Conservation (phyloP, 208 protist genomes). For the Herpetomonas muscarum region DNA sequence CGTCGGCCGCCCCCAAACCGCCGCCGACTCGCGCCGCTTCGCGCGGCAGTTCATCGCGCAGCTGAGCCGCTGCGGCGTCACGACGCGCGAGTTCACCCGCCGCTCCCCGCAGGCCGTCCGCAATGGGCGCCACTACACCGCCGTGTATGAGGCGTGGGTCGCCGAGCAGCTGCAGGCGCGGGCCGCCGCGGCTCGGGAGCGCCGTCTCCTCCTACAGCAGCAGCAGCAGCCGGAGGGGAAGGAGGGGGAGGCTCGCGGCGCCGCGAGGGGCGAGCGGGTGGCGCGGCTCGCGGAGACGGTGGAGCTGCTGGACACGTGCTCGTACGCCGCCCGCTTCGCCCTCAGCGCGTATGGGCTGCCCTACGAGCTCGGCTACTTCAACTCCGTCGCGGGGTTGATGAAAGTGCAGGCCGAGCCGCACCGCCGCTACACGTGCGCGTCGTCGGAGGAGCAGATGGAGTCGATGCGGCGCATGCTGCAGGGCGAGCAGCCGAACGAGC, state of each 20-base stretch:
- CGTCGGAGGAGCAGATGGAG: constrained; percentile 60
- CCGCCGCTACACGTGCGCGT: constrained; percentile 59
- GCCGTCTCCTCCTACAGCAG: not conserved
- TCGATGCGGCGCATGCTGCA: constrained; percentile 77
- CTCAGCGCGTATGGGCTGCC: constrained; percentile 65
- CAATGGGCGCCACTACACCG: not conserved
- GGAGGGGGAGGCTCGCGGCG: not conserved
- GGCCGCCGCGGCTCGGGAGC: not conserved
- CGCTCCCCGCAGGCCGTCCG: too few relatives aligned
- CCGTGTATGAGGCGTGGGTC: constrained; percentile 1
- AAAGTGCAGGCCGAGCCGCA: constrained; percentile 56
- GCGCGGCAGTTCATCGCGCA: constrained; percentile 36
- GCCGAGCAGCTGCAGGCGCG: not conserved
- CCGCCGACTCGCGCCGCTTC: constrained; percentile 16
- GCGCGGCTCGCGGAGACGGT: constrained; percentile 13
- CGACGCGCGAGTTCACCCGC: constrained; percentile 6
- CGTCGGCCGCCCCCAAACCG: constrained; percentile 24
- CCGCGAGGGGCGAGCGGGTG: not conserved
- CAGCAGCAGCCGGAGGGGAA: not conserved
- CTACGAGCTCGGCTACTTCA: constrained; percentile 78
- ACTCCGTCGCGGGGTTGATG: constrained; percentile 27
- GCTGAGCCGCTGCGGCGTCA: constrained; percentile 29
- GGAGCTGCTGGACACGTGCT: constrained; percentile 26
- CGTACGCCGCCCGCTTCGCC: constrained; percentile 66
- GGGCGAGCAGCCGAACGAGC: constrained; percentile 29